Evolutionary conservation across 2,329 filamentous ascomycete genomes (phyloP).

Genomic region (Aspergillus aculeatinus): DNA sequence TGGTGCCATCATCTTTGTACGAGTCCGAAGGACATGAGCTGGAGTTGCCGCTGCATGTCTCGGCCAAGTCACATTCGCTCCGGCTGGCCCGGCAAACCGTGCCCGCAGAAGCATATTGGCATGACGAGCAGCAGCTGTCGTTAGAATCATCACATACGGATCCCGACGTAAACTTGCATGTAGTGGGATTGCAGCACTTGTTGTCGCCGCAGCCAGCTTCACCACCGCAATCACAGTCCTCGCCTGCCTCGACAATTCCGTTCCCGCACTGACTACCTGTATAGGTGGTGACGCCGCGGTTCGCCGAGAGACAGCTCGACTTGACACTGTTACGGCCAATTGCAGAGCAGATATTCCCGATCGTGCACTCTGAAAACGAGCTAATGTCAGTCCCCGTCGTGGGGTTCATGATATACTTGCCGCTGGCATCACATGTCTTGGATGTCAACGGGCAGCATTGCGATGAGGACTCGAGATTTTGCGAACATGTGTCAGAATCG

Average conservation of each 20-base stretch:
- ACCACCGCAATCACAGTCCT: constrained; percentile 95
- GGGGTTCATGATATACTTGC: constrained; percentile 94
- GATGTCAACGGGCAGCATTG: constrained; percentile 78
- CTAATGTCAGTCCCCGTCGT: constrained; percentile 72
- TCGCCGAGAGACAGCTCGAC: constrained; percentile 75
- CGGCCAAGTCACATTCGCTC: constrained; percentile 79
- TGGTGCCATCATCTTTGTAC: constrained; percentile 66
- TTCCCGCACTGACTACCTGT: constrained; percentile 88
- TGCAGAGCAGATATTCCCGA: constrained; percentile 92
- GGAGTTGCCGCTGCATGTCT: constrained; percentile 72
- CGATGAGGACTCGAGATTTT: constrained; percentile 61
- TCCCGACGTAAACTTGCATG: constrained; percentile 76
- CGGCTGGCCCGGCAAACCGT: constrained; percentile 79
- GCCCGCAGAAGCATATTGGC: constrained; percentile 51
- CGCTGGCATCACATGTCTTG: constrained; percentile 69
- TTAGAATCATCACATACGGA: constrained; percentile 69
- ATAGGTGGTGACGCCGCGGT: constrained; percentile 77
- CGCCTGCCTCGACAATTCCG: constrained; percentile 89
- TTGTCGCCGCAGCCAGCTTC: constrained; percentile 68
- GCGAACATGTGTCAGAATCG: constrained; percentile 63
- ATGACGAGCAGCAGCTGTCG: constrained; percentile 47
- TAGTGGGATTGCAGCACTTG: constrained; percentile 77
- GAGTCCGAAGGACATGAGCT: constrained; percentile 73
- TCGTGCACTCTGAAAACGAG: constrained; percentile 79
- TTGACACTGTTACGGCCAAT: constrained; percentile 75